Evolutionary conservation across 2,329 filamentous ascomycete species (phyloP).

Genomic region (Sarocladium kiliense): DNA sequence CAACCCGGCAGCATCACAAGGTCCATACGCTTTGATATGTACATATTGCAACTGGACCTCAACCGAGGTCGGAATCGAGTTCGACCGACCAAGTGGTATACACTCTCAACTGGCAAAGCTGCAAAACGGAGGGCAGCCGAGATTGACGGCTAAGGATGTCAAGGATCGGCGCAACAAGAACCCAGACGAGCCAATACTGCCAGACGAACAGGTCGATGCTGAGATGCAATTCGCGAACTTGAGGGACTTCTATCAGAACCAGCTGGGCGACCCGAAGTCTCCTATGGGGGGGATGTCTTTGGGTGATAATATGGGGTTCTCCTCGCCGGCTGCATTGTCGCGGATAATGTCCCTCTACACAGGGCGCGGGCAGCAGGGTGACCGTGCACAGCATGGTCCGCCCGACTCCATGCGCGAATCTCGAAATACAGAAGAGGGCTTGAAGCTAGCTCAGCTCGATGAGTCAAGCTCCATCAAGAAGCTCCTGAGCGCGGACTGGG

Average conservation of each 20-base stretch:
- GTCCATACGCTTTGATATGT: conserved; percentile 76
- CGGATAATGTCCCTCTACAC: conserved; percentile 92
- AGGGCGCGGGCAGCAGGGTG: conserved; percentile 53
- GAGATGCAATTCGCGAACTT: conserved; percentile 72
- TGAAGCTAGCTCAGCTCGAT: conserved; percentile 57
- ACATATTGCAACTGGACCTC: conserved; percentile 92
- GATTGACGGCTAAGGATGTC: conserved; percentile 45
- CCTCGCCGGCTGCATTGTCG: conserved; percentile 74
- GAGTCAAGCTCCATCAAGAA: conserved; percentile 57
- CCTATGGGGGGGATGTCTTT: conserved; percentile 42
- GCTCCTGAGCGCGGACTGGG: conserved; percentile 57
- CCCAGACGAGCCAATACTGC: conserved; percentile 29
- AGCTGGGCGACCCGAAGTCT: conserved; percentile 60
- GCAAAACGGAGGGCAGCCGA: conserved; percentile 52
- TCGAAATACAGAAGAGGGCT: conserved; percentile 62
- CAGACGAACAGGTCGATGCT: conserved; percentile 47
- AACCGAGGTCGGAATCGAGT: conserved; percentile 81
- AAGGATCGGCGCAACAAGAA: conserved; percentile 47
- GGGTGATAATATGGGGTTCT: conserved; percentile 42
- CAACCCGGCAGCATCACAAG: conserved; percentile 25
- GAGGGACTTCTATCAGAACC: conserved; percentile 74
- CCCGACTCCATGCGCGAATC: conserved; percentile 78
- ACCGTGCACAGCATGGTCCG: conserved; percentile 59
- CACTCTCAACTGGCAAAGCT: conserved; percentile 72
- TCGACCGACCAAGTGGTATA: conserved; percentile 85